Evolutionary conservation across 2,329 filamentous ascomycete species (phyloP), one percentile per base, ranked within the genome.

Genomic region (Trichoderma breve): DNA sequence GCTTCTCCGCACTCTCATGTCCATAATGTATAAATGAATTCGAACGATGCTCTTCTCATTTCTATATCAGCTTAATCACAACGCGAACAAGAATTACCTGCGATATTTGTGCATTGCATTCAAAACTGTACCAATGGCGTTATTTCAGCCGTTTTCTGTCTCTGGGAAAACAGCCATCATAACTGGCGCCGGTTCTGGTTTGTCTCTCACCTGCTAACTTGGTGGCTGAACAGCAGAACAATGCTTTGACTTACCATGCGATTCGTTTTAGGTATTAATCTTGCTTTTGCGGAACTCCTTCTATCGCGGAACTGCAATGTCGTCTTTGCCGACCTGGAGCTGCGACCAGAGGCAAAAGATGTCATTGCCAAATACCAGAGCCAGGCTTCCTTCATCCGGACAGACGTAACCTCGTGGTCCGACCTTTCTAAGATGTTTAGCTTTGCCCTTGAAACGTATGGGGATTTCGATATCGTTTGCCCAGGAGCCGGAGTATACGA

Each of bases 251-350:
- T 58, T 53, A 70, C n/a, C 12, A 28, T 51, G n/a, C 15, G 12
- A 71, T n/a, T 39, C 9, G 1, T 7, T 4, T 26, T 4, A 83
- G 82, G 82, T 6, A 86, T 86, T 72, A 84, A 83, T 71, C 77
- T 86, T 11, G 78, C 77, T 3, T 86, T 86, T 57, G 83, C 84
- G 5, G 74, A 80, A 24, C 78, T 85, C 0, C 80, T 87, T 2
- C 78, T 86, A 0, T 74, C 75, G 55, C 60, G 43, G 12, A 47
- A 69, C n/a, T 73, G 71, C 71, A 71, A 66, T 7, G 71, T 73
- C 53, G 68, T 73, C n/a, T 65, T 73, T 28, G 71, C 71, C 6
- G 71, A 73, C 32, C 34, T 73, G 21, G 36, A 55, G 14, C 61
- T 73, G 36, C 47, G 67, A 8, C 67, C 36, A 66, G 71, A 73